Base-by-base conservation (phyloP, 1,284 basidiomycete species). In the Cutaneotrichosporon cutaneum region DNA sequence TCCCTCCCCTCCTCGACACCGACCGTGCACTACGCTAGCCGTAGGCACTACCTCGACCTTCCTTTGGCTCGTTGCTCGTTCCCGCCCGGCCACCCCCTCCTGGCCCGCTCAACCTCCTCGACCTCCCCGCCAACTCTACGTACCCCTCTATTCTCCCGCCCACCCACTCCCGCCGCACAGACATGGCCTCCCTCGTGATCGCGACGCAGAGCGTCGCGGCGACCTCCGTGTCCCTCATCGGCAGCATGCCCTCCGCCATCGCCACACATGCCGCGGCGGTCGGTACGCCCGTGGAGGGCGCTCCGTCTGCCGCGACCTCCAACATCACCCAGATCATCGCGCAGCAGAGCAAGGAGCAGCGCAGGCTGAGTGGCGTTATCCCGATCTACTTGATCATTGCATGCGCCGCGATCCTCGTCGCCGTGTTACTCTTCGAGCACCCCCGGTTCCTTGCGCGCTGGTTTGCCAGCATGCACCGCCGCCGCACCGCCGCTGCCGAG, bases 381-480 rank as follows among this genome's bases (percentile, higher is more conserved):
- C 33, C 52, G 8, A 36, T 45, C 8, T 67, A 71, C 59, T 61
- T 77, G 44, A 63, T 70, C 22, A 65, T 74, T 13, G 67, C 66
- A 2, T 57, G 70, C 13, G 68, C 62, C 0, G 72, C 47, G 4
- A 58, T 80, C 18, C 61, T 76, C 10, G 59, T 68, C 35, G 33
- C 75, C 16, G 68, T 66, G 59, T 67, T 78, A 55, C 50, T 76
- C 42, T 50, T 75, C n/a, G 59, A 68, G 4, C 71, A 74, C 56
- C 68, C 74, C 27, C 69, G 75, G n/a, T 76, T 80, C 64, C 67
- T 77, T 27, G 75, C 72, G 22, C 70, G 78, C 13, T 54, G 77
- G 9, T 72, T 74, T 59, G 72, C 77, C 22, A 77, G 76, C 4
- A 27, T 69, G 22, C 61, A 61, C 48, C 55, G 52, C 56, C 42